Evolutionary conservation across 768 basidiomycete species (phyloP), one percentile per base, ranked within the genome.

Genomic region (Mycena chlorophos): DNA sequence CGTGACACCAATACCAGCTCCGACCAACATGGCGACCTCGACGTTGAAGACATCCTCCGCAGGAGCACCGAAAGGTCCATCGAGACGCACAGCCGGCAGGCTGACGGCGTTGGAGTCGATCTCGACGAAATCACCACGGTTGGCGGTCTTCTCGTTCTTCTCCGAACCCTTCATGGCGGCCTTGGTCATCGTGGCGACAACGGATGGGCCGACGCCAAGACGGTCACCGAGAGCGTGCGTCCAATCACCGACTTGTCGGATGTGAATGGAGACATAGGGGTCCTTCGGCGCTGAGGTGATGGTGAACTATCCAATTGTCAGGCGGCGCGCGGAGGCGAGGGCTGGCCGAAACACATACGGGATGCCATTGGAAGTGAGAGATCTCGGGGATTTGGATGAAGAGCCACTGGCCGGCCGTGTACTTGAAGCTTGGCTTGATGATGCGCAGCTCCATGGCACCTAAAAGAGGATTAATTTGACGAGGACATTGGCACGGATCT

Each of bases 241-340:
- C 75, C 83, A 93, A 71, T 94, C 91, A 57, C 94, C 94, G 43
- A 91, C 93, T 77, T 96, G 94, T 69, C 93, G 90, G 65, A 98
- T 88, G 70, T 97, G 94, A 50, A 96, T 71, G 23, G 91, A 93
- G 42, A 97, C 83, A 68, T 92, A 96, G 2, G 93, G 89, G 65
- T 97, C 95, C 63, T 94, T 92, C 3, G 94, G 94, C 14, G 94
- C 92, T 34, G 93, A 95, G 0, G 93, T 94, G 74, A 95, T 95
- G 34, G 93, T 94, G 73, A 96, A 95, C 89, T 94, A 64, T 20
- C 56, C 34, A 23, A 46, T 6, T 20, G 47, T 61, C 34, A 61
- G 49, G 42, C 31, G n/a, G n/a, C n/a, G n/a, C n/a, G n/a, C n/a
- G n/a, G n/a, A 37, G 22, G 12, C 43, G 28, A 42, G 6, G 22